Evolutionary conservation across 306 rosid genomes (phyloP).

Genomic region (Trifolium repens): DNA sequence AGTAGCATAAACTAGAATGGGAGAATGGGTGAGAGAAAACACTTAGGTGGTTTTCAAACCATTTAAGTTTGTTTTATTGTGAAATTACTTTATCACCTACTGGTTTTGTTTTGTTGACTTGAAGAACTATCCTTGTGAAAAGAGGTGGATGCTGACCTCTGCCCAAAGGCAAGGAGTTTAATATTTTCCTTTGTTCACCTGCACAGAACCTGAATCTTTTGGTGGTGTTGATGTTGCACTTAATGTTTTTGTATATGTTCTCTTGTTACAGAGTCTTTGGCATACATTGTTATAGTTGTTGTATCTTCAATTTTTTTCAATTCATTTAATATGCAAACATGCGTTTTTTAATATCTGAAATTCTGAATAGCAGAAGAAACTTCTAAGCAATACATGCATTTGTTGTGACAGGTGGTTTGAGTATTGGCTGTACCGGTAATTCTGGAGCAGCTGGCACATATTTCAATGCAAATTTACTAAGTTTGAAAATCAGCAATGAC

Average conservation of each 20-base stretch:
- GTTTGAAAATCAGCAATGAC: conserved; percentile 93
- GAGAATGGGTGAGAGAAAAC: background rate
- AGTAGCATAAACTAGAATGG: too few relatives aligned
- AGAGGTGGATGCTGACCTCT: background rate
- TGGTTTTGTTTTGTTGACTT: conserved; percentile 1
- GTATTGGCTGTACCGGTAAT: conserved; percentile 92
- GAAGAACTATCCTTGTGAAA: background rate
- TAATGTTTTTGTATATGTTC: conserved; percentile 29
- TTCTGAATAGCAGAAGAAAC: conserved; percentile 29
- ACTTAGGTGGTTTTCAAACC: background rate
- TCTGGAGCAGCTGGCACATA: conserved; percentile 99
- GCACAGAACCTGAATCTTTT: conserved; percentile 18
- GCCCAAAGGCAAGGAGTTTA: background rate
- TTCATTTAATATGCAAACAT: conserved; percentile 25
- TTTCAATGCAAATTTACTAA: conserved; percentile 85
- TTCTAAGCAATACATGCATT: conserved; percentile 35
- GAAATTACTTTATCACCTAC: background rate
- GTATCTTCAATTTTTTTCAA: conserved; percentile 18
- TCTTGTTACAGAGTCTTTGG: conserved; percentile 20
- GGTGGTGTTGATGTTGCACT: conserved; percentile 21
- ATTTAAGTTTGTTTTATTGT: background rate
- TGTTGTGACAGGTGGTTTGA: conserved; percentile 79
- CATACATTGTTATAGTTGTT: conserved; percentile 30
- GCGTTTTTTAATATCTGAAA: background rate
- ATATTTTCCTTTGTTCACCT: background rate